phyloP scores from a whole-genome alignment of 1,284 basidiomycete genomes.

The Ceratobasidium theobromae region DNA sequence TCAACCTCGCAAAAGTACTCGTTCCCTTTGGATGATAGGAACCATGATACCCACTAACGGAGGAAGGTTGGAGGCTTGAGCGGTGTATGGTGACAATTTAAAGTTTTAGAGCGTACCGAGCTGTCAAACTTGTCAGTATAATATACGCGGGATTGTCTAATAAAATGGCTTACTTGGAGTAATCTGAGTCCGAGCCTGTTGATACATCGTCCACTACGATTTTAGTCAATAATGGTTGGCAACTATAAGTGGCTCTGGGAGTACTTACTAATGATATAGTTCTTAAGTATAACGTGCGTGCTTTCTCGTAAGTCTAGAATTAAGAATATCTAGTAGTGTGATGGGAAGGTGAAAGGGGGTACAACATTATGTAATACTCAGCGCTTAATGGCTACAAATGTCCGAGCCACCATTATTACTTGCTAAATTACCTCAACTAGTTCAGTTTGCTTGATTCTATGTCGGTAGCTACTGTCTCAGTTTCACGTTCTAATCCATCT shows the following conservation, averaged over 20 bases:
- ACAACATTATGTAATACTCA: slow-evolving; percentile 5
- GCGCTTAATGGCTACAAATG: slow-evolving; percentile 2
- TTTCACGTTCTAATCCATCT: slow-evolving; percentile 4
- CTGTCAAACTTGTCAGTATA: slow-evolving; percentile 37
- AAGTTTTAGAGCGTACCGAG: slow-evolving; percentile 38
- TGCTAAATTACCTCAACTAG: not conserved
- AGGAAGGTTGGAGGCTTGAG: not conserved
- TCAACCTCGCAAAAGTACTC: slow-evolving; percentile 99
- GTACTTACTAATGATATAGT: slow-evolving; percentile 7
- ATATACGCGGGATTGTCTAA: not conserved
- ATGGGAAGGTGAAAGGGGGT: slow-evolving; percentile 14
- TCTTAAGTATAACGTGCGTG: not conserved
- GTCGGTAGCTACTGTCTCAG: slow-evolving; percentile 11
- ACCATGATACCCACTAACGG: slow-evolving; percentile 94
- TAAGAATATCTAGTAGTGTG: slow-evolving; percentile 26
- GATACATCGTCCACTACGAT: slow-evolving; percentile 79
- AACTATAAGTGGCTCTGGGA: not conserved
- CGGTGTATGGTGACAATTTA: no score
- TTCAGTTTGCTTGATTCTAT: not conserved
- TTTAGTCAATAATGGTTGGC: not conserved
- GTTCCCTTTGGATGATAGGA: slow-evolving; percentile 92
- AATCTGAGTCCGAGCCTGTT: slow-evolving; percentile 84
- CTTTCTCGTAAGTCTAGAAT: slow-evolving; percentile 19
- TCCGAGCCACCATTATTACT: not conserved
- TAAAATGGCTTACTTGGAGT: slow-evolving; percentile 65